Percentiles rank a stretch among this genome's conserved stretches.
Evolutionary conservation across 352 stramenopile genomes (phyloP).

Genomic region (Pythium oligandrum): DNA sequence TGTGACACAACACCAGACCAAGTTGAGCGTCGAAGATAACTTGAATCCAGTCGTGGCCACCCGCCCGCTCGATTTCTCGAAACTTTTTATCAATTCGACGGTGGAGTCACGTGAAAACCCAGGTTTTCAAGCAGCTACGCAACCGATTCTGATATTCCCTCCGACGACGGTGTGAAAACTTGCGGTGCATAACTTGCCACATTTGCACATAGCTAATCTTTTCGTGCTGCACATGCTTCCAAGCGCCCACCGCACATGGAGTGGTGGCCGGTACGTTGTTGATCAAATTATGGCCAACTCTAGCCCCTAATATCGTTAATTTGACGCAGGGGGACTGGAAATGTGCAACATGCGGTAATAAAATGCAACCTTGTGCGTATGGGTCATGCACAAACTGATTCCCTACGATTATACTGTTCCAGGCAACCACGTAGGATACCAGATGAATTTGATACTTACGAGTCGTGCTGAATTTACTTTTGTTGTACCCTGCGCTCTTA

Average conservation of each 20-base stretch:
- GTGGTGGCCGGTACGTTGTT: constrained; percentile 60
- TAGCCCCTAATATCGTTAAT: constrained; percentile 4
- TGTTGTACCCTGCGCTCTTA: constrained; percentile 17
- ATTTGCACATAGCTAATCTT: too few relatives aligned
- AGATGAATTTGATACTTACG: neutral
- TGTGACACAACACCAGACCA: too few relatives aligned
- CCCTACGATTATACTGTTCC: constrained; percentile 3
- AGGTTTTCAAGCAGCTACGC: too few relatives aligned
- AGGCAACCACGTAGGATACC: constrained; percentile 19
- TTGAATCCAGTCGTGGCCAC: too few relatives aligned
- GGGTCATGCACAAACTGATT: neutral
- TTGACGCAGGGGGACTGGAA: constrained; percentile 65
- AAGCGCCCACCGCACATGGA: constrained; percentile 50
- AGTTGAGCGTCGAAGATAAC: too few relatives aligned
- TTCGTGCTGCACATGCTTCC: neutral
- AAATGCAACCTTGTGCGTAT: neutral
- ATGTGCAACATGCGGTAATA: constrained; percentile 60
- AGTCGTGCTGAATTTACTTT: constrained; percentile 11
- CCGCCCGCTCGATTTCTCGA: too few relatives aligned
- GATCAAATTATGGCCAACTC: constrained; percentile 1
- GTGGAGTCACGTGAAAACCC: too few relatives aligned
- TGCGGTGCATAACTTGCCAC: too few relatives aligned
- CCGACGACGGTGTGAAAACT: too few relatives aligned
- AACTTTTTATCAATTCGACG: too few relatives aligned
- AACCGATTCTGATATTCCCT: too few relatives aligned